phyloP scores from a whole-genome alignment of 2,329 filamentous ascomycete genomes.

The Nannizzia gypsea region DNA sequence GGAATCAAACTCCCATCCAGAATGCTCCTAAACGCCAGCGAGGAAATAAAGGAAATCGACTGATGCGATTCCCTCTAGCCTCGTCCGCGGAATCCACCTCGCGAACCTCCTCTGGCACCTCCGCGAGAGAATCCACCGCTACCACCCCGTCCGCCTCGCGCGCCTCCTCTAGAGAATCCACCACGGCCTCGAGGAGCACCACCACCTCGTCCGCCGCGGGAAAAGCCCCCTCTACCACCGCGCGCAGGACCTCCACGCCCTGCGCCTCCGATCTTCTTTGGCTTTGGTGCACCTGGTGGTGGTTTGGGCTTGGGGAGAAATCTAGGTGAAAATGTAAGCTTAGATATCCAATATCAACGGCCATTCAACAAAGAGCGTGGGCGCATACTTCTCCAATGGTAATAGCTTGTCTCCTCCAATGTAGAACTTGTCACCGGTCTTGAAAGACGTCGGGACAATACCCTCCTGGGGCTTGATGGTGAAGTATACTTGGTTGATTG shows the following conservation, averaged over 20 bases:
- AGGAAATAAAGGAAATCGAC: slow-evolving; percentile 2
- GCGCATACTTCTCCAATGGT: slow-evolving; percentile 64
- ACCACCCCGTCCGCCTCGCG: slow-evolving; percentile 30
- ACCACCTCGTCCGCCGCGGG: slow-evolving; percentile 23
- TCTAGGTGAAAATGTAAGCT: slow-evolving; percentile 24
- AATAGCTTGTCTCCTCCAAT: slow-evolving; percentile 90
- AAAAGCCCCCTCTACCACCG: slow-evolving; percentile 31
- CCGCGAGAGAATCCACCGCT: slow-evolving; percentile 27
- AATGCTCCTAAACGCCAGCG: slow-evolving; percentile 16
- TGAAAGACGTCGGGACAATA: slow-evolving; percentile 90
- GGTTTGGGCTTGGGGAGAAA: slow-evolving; percentile 92
- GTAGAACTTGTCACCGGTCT: slow-evolving; percentile 93
- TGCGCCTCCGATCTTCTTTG: slow-evolving; percentile 57
- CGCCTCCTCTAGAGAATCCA: slow-evolving; percentile 33
- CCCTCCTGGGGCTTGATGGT: slow-evolving; percentile 95
- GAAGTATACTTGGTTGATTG: slow-evolving; percentile 96
- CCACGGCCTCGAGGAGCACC: slow-evolving; percentile 44
- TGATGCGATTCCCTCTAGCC: slow-evolving; percentile 9
- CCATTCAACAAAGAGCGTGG: slow-evolving; percentile 3
- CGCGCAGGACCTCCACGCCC: slow-evolving; percentile 34
- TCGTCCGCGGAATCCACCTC: slow-evolving; percentile 24
- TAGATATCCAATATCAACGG: neutral
- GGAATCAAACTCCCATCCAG: slow-evolving; percentile 7
- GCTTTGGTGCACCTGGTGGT: slow-evolving; percentile 52
- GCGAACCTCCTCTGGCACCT: slow-evolving; percentile 23